Conservation (phyloP, 2,329 filamentous ascomycete species). For the Penicillium sumatraense region DNA sequence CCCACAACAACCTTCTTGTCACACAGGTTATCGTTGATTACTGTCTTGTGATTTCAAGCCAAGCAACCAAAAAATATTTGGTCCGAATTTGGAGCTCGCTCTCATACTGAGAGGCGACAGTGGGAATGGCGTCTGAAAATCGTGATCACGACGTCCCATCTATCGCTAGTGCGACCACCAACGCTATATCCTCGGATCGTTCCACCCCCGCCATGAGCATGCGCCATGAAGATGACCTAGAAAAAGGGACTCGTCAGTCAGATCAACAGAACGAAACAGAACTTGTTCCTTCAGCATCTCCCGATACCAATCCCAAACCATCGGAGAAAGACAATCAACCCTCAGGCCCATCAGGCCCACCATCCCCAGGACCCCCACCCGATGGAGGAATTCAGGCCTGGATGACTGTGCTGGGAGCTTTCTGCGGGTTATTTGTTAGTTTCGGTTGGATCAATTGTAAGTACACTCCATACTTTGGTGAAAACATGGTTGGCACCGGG, state of each 20-base stretch:
- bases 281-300: neutral
- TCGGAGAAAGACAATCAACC: slow-evolving; percentile 7
- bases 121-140: neutral
- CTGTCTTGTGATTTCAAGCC: slow-evolving; percentile 2
- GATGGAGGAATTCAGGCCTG: slow-evolving; percentile 40
- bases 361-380: slow-evolving; percentile 24
- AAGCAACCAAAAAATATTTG: neutral
- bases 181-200: slow-evolving; percentile 8
- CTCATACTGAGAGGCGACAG: neutral
- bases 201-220: slow-evolving; percentile 13
- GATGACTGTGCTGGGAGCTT: slow-evolving; percentile 55
- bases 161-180: slow-evolving; percentile 12
- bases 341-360: slow-evolving; percentile 8
- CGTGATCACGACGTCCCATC: slow-evolving; percentile 6
- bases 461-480: no score
- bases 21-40: neutral
- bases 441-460: slow-evolving; percentile 58
- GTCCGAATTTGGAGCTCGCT: neutral
- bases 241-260: slow-evolving; percentile 14
- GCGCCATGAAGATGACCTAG: slow-evolving; percentile 8
- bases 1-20: neutral
- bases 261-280: slow-evolving; percentile 1
- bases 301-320: neutral
- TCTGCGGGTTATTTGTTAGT: slow-evolving; percentile 53
- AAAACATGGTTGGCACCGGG: no score